Evolutionary conservation across 1,139 yeast genomes (phyloP).

Genomic region (Eremothecium sinecaudum): DNA sequence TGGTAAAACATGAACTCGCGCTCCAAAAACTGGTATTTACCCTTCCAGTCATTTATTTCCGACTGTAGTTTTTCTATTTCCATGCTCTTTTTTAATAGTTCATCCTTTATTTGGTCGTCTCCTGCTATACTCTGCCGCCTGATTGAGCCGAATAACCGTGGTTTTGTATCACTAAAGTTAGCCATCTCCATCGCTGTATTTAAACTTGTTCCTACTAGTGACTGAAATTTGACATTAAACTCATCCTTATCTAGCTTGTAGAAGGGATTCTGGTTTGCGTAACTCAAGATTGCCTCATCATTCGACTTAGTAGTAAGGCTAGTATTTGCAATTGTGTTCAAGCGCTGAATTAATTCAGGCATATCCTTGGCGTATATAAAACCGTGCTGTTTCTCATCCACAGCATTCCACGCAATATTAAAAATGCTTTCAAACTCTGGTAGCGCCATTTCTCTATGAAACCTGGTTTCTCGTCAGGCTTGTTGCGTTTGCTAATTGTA

Average conservation of each 20-base stretch:
- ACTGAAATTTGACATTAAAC: constrained; percentile 26
- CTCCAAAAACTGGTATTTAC: constrained; percentile 22
- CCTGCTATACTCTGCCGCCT: constrained; percentile 1
- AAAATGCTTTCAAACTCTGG: too few relatives aligned
- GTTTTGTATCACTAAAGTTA: constrained; percentile 14
- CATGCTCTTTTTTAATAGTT: constrained; percentile 24
- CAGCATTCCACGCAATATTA: constrained; percentile 29
- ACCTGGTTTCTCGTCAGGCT: too few relatives aligned
- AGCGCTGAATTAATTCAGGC: constrained; percentile 14
- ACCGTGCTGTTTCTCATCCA: constrained; percentile 27
- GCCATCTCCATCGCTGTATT: constrained; percentile 15
- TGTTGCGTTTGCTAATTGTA: too few relatives aligned
- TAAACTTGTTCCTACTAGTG: constrained; percentile 22
- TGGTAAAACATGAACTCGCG: constrained; percentile 23
- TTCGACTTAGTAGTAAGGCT: constrained; percentile 11
- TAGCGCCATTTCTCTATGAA: too few relatives aligned
- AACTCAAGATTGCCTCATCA: constrained; percentile 17
- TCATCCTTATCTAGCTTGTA: constrained; percentile 28
- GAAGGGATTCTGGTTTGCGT: constrained; percentile 11
- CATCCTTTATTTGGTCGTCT: constrained; percentile 17
- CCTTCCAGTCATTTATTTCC: constrained; percentile 15
- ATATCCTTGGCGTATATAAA: constrained; percentile 29
- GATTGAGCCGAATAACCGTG: constrained; percentile 18
- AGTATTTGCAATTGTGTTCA: background rate
- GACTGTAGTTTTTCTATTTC: constrained; percentile 15